A percentile compares a stretch with the other conserved stretches of the same genome.
phyloP scores from a whole-genome alignment of 495 filamentous ascomycete genomes.

The Penicillium silybi region DNA sequence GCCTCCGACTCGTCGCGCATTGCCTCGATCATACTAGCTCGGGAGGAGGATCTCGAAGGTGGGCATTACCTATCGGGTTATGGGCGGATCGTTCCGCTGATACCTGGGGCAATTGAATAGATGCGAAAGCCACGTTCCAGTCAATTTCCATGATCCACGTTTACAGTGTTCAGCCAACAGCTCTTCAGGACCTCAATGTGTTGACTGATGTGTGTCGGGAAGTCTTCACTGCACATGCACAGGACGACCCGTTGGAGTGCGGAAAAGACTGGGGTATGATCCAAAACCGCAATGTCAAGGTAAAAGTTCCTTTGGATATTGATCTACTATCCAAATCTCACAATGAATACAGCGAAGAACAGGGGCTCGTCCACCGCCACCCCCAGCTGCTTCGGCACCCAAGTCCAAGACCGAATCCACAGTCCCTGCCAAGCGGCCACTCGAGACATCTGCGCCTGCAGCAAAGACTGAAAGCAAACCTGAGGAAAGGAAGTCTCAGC shows the following conservation, averaged over 20 bases:
- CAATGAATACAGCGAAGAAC: conserved; percentile 44
- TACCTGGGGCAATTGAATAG: conserved; percentile 35
- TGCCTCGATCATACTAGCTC: conserved; percentile 63
- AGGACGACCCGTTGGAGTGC: conserved; percentile 60
- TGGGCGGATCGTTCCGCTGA: conserved; percentile 5
- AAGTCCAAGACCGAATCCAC: conserved; percentile 25
- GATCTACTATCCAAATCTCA: conserved; percentile 5
- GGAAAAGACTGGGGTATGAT: conserved; percentile 66
- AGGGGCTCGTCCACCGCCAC: conserved; percentile 30
- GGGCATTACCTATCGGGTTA: conserved; percentile 3
- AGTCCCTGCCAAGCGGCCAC: conserved; percentile 33
- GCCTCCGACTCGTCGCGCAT: conserved; percentile 31
- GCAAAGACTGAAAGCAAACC: conserved; percentile 27
- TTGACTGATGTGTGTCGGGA: conserved; percentile 66
- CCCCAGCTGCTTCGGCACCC: conserved; percentile 17
- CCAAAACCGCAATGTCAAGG: conserved; percentile 61
- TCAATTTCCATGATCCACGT: conserved; percentile 74
- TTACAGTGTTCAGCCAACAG: conserved; percentile 74
- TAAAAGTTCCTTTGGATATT: conserved; percentile 8
- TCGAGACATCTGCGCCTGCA: conserved; percentile 21
- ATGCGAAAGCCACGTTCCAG: conserved; percentile 62
- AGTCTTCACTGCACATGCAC: conserved; percentile 45
- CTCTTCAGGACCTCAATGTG: conserved; percentile 70
- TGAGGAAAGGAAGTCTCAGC: conserved; percentile 27
- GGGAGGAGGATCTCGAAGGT: conserved; percentile 81